Conservation (phyloP, 2,329 filamentous ascomycete genomes). For the Ophiognomonia clavigignenti-juglandacearum region DNA sequence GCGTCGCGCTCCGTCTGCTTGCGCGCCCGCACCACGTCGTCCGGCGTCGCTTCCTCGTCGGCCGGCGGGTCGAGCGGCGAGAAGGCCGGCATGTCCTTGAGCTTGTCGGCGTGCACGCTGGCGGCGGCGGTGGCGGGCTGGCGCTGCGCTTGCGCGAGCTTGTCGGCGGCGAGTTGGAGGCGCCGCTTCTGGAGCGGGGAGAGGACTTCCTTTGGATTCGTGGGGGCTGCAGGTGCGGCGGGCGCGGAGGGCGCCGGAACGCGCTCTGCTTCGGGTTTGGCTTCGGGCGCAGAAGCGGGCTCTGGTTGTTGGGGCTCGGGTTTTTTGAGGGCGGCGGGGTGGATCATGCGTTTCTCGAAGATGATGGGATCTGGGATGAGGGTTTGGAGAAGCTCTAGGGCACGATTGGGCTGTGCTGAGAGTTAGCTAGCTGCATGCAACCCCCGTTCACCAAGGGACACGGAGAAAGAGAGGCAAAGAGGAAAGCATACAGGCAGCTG, state of each 20-base stretch:
- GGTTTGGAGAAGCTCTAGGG: constrained; percentile 28
- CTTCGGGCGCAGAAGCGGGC: too few species aligned
- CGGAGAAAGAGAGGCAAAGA: too few species aligned
- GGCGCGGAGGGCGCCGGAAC: too few species aligned
- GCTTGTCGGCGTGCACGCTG: neutral
- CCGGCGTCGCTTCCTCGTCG: neutral
- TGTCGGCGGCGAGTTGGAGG: neutral
- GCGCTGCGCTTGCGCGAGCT: constrained; percentile 7
- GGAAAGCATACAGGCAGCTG: constrained; percentile 14
- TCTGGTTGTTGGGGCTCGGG: constrained; percentile 11
- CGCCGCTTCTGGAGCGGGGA: constrained; percentile 18
- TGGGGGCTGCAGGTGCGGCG: constrained; percentile 19
- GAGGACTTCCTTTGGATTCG: constrained; percentile 16
- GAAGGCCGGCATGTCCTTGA: neutral
- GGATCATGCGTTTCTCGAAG: constrained; percentile 34
- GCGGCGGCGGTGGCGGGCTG: constrained; percentile 9
- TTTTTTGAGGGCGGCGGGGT: constrained; percentile 15
- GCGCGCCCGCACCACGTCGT: constrained; percentile 34
- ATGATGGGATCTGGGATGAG: constrained; percentile 32
- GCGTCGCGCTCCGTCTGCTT: constrained; percentile 9
- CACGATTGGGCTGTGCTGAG: constrained; percentile 28
- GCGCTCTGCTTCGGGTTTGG: too few species aligned
- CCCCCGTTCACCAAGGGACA: neutral
- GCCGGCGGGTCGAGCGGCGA: neutral
- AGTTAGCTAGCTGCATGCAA: neutral